Conservation (phyloP, 2,329 filamentous ascomycete species). For the Arthroderma sp. region DNA sequence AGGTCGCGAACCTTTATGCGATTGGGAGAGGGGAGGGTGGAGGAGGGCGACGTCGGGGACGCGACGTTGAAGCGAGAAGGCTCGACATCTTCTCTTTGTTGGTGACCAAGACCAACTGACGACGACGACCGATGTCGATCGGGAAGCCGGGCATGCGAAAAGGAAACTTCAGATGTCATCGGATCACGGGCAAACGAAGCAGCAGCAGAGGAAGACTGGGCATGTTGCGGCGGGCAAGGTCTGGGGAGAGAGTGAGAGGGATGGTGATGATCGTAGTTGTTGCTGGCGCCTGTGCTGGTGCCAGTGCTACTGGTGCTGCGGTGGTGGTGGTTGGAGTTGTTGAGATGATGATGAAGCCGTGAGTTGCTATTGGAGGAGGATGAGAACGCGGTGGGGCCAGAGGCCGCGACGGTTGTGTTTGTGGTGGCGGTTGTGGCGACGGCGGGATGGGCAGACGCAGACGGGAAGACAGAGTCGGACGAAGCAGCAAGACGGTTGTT, state of each 20-base stretch:
- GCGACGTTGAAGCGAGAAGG: constrained; percentile 7
- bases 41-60: constrained; percentile 19
- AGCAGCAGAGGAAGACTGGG: constrained; percentile 3
- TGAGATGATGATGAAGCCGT: constrained; percentile 13
- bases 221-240: constrained; percentile 1
- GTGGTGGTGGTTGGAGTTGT: constrained; percentile 2
- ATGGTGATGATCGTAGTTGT: background rate
- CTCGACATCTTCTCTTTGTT: no score
- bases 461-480: constrained; percentile 1
- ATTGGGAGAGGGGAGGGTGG: constrained; percentile 36
- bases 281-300: background rate
- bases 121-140: background rate
- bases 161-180: constrained; percentile 37
- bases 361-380: constrained; percentile 3
- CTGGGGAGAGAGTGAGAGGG: background rate
- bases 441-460: constrained; percentile 5
- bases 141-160: constrained; percentile 14
- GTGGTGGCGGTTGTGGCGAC: constrained; percentile 14
- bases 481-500: constrained; percentile 1
- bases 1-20: constrained; percentile 75
- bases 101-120: no score
- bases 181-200: constrained; percentile 18
- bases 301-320: background rate
- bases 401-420: constrained; percentile 14
- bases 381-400: constrained; percentile 12